phyloP scores from a whole-genome alignment of 2,329 filamentous ascomycete species.

The Paramyrothecium roridum region DNA sequence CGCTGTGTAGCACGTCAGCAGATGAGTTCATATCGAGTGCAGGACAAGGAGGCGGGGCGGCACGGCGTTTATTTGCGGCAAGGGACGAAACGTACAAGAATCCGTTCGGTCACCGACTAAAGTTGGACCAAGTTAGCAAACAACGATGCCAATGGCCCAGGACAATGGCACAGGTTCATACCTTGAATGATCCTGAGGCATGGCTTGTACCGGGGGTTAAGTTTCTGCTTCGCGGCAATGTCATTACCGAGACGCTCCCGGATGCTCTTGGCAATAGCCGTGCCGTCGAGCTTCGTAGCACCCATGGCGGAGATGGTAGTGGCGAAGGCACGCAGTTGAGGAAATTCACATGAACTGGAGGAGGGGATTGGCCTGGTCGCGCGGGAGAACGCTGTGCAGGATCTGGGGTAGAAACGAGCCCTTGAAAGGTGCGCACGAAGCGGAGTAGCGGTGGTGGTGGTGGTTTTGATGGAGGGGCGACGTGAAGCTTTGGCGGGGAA shows the following conservation, averaged over 20 bases:
- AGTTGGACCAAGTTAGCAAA: constrained; percentile 15
- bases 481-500: too few species aligned
- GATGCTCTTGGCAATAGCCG: constrained; percentile 88
- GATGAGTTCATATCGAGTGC: constrained; percentile 12
- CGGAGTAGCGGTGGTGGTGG: too few species aligned
- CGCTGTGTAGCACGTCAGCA: constrained; percentile 48
- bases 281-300: constrained; percentile 92
- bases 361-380: neutral
- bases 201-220: constrained; percentile 85
- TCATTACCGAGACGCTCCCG: constrained; percentile 76
- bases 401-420: too few species aligned
- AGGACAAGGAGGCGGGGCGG: constrained; percentile 3
- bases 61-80: constrained; percentile 16
- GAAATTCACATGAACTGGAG: neutral
- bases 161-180: constrained; percentile 34
- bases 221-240: constrained; percentile 76
- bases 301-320: constrained; percentile 66
- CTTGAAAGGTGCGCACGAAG: too few species aligned
- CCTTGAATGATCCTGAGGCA: constrained; percentile 93
- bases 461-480: too few species aligned
- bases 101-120: constrained; percentile 89
- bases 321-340: constrained; percentile 27
- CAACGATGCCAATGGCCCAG: constrained; percentile 1
- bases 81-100: constrained; percentile 58
- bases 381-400: too few species aligned